Percentiles rank a stretch among this genome's conserved stretches.
These are phyloP conservation scores for Naematelia aurantialba DNA, from an alignment of 768 basidiomycete species.

Conservation along the genomic window DNA sequence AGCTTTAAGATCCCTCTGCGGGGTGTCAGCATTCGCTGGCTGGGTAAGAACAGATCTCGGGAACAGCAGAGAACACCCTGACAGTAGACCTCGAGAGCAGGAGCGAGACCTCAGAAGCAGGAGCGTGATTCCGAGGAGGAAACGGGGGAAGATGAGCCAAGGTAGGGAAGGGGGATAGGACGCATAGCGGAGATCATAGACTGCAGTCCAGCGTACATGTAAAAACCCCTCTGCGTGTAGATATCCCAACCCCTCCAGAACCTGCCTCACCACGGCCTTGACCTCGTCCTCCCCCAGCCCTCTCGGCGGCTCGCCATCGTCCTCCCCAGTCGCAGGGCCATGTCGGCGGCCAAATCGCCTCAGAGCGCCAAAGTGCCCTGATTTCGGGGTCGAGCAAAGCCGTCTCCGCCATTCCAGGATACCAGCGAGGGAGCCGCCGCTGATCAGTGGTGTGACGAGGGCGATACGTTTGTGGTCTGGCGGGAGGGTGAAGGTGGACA, in stretches of 20 bases:
- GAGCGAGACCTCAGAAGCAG: constrained; percentile 58
- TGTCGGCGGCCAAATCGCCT: constrained; percentile 40
- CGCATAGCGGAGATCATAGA: no score
- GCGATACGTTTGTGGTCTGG: constrained; percentile 36
- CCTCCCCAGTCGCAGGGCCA: background rate
- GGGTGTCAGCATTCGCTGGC: no score
- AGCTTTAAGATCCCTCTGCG: constrained; percentile 91
- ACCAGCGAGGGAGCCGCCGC: constrained; percentile 37
- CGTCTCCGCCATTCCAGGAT: constrained; percentile 54
- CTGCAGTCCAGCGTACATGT: constrained; percentile 21
- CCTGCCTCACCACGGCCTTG: constrained; percentile 76
- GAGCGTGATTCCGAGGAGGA: no score
- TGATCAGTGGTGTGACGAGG: constrained; percentile 37
- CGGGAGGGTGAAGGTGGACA: constrained; percentile 38
- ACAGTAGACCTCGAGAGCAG: no score
- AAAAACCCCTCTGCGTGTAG: constrained; percentile 25
- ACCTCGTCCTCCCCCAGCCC: constrained; percentile 81
- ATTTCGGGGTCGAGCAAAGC: constrained; percentile 60
- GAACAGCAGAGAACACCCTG: no score
- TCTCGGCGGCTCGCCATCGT: background rate
- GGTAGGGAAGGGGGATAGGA: no score
- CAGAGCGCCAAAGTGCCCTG: constrained; percentile 54
- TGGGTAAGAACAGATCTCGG: no score
- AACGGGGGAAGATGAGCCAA: no score
- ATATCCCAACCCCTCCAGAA: constrained; percentile 63